Evolutionary conservation across 306 rosid species (phyloP).

Genomic region (Chamaecrista fasciculata): DNA sequence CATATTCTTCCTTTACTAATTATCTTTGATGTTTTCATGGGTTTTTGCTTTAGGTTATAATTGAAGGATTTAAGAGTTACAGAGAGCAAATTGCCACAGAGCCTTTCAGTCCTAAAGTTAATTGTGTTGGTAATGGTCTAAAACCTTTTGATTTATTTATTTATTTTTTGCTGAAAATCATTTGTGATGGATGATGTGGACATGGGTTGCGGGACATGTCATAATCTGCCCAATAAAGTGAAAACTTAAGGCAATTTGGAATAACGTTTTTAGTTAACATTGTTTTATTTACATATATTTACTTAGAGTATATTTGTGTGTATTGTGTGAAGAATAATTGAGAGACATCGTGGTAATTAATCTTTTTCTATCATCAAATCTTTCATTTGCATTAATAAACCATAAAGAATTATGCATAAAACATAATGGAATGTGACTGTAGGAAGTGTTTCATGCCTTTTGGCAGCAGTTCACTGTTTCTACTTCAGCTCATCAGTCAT

Average conservation of each 20-base stretch:
- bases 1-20: slow-evolving; percentile 1
- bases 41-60: slow-evolving; percentile 53
- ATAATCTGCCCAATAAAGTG: background rate
- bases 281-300: background rate
- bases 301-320: background rate
- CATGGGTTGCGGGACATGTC: background rate
- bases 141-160: background rate
- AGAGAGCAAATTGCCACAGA: slow-evolving; percentile 89
- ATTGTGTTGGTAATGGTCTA: slow-evolving; percentile 84
- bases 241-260: background rate
- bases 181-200: slow-evolving; percentile 9
- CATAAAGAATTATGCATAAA: background rate
- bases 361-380: background rate
- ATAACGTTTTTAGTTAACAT: background rate
- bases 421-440: too few relatives aligned
- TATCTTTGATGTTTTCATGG: slow-evolving; percentile 3
- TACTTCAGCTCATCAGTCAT: background rate
- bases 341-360: background rate
- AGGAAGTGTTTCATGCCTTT: background rate
- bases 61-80: slow-evolving; percentile 97
- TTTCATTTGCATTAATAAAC: background rate
- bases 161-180: too few relatives aligned
- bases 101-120: slow-evolving; percentile 93
- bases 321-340: background rate
- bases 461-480: background rate